phyloP scores from a whole-genome alignment of 1,284 basidiomycete species.

The Rhodotorula sp. region DNA sequence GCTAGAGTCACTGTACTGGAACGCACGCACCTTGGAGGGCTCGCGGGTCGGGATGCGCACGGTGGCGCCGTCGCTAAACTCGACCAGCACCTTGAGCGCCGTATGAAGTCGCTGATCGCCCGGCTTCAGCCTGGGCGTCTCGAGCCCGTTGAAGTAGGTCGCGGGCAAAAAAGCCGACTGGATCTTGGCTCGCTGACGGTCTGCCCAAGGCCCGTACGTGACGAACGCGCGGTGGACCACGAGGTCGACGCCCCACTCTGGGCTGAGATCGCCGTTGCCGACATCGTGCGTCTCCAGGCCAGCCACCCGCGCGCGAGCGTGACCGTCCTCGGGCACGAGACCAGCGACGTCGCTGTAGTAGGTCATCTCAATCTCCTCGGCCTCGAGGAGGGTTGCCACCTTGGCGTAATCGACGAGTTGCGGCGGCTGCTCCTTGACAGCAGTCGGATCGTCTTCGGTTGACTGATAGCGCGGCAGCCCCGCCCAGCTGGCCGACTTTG shows the following conservation, averaged over 20 bases:
- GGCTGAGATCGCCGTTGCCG: slow-evolving; percentile 81
- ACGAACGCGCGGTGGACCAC: slow-evolving; percentile 70
- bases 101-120: slow-evolving; percentile 82
- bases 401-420: slow-evolving; percentile 74
- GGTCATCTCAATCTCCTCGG: slow-evolving; percentile 67
- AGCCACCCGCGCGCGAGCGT: background rate
- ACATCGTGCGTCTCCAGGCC: slow-evolving; percentile 60
- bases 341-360: slow-evolving; percentile 74
- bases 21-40: slow-evolving; percentile 65
- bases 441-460: slow-evolving; percentile 41
- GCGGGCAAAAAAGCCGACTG: slow-evolving; percentile 80
- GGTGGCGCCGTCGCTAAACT: slow-evolving; percentile 72
- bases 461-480: slow-evolving; percentile 55
- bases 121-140: slow-evolving; percentile 62
- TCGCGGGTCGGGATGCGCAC: slow-evolving; percentile 84
- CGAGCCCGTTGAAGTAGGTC: slow-evolving; percentile 65
- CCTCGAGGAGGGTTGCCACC: slow-evolving; percentile 73
- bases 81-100: slow-evolving; percentile 72
- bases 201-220: slow-evolving; percentile 90
- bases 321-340: slow-evolving; percentile 31
- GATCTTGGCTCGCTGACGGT: slow-evolving; percentile 79
- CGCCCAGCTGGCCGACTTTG: slow-evolving; percentile 47
- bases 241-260: slow-evolving; percentile 90
- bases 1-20: background rate
- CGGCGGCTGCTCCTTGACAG: slow-evolving; percentile 7